Evolutionary conservation across 2,329 filamentous ascomycete species (phyloP), one percentile per base, ranked within the genome.

Genomic region (Beauveria brongniartii): DNA sequence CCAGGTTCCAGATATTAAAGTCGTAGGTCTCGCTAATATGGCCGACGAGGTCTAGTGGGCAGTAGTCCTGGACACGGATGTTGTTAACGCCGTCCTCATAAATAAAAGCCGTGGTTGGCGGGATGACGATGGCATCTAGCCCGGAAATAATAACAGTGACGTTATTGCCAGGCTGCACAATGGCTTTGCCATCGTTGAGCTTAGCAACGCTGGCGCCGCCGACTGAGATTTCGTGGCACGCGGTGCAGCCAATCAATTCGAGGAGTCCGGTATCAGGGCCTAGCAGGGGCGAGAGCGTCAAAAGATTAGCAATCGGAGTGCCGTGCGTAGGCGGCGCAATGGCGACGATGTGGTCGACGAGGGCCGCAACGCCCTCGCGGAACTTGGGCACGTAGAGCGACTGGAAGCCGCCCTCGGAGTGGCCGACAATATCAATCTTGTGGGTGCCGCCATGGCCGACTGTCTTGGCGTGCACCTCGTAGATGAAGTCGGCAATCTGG

Each of bases 361-460:
- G 44, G 8, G 44, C 28, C 1, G 63, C 34, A 14, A 67, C 50
- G 28, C 62, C 63, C 3, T 48, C 28, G n/a, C 56, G 46, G 53
- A 67, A 64, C 48, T 66, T 67, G 48, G 66, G 51, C 20, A 55
- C 61, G 63, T 67, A 68, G 14, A 68, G 57, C 14, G 63, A n/a
- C 54, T 65, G 65, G 46, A 68, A 64, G 26, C 44, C 66, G 28
- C 66, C 66, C 54, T 68, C 66, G 34, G 64, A 66, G 56, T 68
- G 66, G 22, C 66, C 66, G 43, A 67, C 62, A 5, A 68, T 40
- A 43, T 68, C 66, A 18, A 68, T 55, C 56, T 65, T 65, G 16
- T 8, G 18, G 18, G 65, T 61, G 7, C 6, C 28, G 28, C 28
- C 8, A 9, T 30, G 1, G 8, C 28, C 28, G 28, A 9, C 28